These are phyloP conservation scores for Tetrahymena borealis DNA, from an alignment of 73 alveolate genomes.

Conservation along the genomic window DNA sequence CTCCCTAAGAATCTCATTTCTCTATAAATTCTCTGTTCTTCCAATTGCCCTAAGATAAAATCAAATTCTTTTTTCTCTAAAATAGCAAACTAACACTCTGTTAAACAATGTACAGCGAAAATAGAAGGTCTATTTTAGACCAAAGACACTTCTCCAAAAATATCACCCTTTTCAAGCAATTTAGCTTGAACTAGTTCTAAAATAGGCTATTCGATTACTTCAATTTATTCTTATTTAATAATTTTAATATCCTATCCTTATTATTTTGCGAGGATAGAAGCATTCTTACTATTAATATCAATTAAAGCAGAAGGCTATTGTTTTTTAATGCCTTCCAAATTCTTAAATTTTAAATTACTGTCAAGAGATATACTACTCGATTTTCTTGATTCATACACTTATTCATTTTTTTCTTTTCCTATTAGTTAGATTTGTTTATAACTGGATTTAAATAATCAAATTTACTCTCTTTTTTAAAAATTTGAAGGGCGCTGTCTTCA, in stretches of 20 bases:
- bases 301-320: not conserved
- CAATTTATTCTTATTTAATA: not conserved
- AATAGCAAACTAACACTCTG: not conserved
- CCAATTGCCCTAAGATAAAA: not conserved
- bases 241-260: not conserved
- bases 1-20: not conserved
- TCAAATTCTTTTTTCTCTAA: not conserved
- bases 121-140: not conserved
- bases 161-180: not conserved
- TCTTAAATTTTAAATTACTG: not conserved
- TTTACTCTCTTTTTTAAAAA: not conserved
- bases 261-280: not conserved
- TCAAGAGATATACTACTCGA: not conserved
- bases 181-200: not conserved
- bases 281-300: not conserved
- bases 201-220: not conserved
- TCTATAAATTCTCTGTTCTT: not conserved
- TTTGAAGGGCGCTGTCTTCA: not conserved
- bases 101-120: not conserved
- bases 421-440: not conserved
- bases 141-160: not conserved
- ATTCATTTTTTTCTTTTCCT: not conserved
- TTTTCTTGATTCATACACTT: not conserved
- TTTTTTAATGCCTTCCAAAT: not conserved
- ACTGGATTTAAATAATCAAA: not conserved